These are phyloP conservation scores for Castanospermum australe DNA, from an alignment of 306 rosid species.

Conservation along the genomic window DNA sequence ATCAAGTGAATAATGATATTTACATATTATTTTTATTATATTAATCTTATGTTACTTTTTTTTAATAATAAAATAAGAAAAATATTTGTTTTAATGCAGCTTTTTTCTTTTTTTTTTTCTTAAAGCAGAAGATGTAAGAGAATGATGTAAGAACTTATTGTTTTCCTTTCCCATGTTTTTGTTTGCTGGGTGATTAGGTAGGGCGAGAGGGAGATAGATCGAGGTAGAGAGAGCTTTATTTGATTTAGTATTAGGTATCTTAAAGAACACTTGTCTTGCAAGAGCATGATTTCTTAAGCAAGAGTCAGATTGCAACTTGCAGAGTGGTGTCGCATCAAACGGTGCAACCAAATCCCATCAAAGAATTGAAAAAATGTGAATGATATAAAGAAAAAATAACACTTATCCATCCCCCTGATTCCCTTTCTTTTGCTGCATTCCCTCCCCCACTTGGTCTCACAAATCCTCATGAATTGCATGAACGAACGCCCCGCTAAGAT, in stretches of 20 bases:
- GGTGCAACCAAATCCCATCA: slow-evolving; percentile 8
- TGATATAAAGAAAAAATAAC: not conserved
- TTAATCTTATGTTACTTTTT: no score
- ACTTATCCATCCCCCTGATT: slow-evolving; percentile 19
- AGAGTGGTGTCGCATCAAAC: slow-evolving; percentile 21
- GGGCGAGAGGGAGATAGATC: not conserved
- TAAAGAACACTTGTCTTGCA: slow-evolving; percentile 30
- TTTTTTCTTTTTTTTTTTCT: no score
- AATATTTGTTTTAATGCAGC: no score
- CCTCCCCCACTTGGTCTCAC: slow-evolving; percentile 29
- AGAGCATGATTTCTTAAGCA: slow-evolving; percentile 14
- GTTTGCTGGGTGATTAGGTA: not conserved
- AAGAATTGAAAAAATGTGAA: not conserved
- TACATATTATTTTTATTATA: no score
- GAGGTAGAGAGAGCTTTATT: not conserved
- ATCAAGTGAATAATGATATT: no score
- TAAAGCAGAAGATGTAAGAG: no score
- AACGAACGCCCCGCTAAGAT: not conserved
- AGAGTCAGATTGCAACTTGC: slow-evolving; percentile 21
- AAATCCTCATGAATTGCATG: slow-evolving; percentile 19
- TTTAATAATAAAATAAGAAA: no score
- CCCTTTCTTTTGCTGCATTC: slow-evolving; percentile 26
- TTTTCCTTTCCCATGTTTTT: not conserved
- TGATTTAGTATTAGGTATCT: slow-evolving; percentile 15
- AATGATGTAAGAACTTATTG: not conserved